These are phyloP conservation scores for Rhodosporidiobolus sp. DNA, from an alignment of 768 basidiomycete species.

Conservation along the genomic window DNA sequence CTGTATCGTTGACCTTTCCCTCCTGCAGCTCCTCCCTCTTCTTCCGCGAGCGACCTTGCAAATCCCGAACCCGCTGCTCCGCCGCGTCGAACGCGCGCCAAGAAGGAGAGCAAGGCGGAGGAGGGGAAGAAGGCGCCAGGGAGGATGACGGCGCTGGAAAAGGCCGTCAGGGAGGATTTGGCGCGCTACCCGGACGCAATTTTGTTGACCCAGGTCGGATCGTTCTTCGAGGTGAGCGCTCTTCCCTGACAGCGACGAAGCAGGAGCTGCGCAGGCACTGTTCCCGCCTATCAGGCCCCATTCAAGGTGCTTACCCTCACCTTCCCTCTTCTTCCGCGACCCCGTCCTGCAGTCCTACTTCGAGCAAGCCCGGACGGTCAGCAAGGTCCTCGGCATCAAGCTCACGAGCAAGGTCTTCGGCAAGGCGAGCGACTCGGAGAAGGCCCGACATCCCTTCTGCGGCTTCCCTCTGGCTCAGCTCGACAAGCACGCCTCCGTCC, in stretches of 20 bases:
- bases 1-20: too few relatives aligned
- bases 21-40: too few relatives aligned
- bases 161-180: slow-evolving; percentile 68
- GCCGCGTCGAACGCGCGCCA: too few relatives aligned
- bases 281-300: too few relatives aligned
- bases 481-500: slow-evolving; percentile 77
- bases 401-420: slow-evolving; percentile 59
- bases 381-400: slow-evolving; percentile 75
- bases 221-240: slow-evolving; percentile 80
- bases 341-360: slow-evolving; percentile 85
- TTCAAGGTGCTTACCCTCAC: too few relatives aligned
- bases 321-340: neutral
- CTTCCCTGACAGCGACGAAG: neutral
- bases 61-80: too few relatives aligned
- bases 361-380: slow-evolving; percentile 76
- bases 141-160: slow-evolving; percentile 58
- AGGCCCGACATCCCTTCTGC: slow-evolving; percentile 70
- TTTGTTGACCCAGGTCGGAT: slow-evolving; percentile 84
- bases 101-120: too few relatives aligned
- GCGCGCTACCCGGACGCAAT: slow-evolving; percentile 79
- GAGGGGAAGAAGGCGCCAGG: too few relatives aligned
- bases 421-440: slow-evolving; percentile 57
- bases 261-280: too few relatives aligned
- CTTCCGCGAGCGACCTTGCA: too few relatives aligned
- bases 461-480: slow-evolving; percentile 85